Evolutionary conservation across 2,329 filamentous ascomycete species (phyloP).

Genomic region (Xylariomycetidae sp.): DNA sequence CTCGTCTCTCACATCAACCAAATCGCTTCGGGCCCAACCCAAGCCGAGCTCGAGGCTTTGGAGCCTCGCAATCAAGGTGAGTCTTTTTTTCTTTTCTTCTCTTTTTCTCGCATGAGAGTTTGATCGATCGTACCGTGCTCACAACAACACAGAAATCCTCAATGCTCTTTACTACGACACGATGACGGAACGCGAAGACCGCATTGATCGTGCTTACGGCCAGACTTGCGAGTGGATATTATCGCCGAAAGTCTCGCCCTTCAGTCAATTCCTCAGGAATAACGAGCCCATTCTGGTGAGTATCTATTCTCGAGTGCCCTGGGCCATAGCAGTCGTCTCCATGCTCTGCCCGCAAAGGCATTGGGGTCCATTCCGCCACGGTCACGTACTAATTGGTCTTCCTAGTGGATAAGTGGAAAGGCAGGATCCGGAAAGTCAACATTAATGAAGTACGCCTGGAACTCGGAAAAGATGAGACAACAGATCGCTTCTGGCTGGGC

Average conservation of each 20-base stretch:
- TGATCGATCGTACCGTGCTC: no score
- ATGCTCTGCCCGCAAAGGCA: no score
- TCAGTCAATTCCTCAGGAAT: conserved; percentile 15
- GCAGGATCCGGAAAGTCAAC: conserved; percentile 42
- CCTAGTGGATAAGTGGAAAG: conserved; percentile 38
- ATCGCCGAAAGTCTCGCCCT: conserved; percentile 16
- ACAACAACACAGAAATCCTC: conserved; percentile 27
- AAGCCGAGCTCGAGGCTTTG: conserved; percentile 20
- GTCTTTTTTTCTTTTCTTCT: neutral
- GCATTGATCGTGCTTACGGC: conserved; percentile 30
- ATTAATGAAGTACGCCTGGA: conserved; percentile 36
- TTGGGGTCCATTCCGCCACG: no score
- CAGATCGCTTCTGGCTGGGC: conserved; percentile 31
- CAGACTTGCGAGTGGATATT: conserved; percentile 41
- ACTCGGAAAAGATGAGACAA: conserved; percentile 19
- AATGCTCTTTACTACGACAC: conserved; percentile 25
- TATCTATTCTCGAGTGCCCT: conserved; percentile 1
- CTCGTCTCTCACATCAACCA: conserved; percentile 21
- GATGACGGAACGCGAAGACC: conserved; percentile 25
- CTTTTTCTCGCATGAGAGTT: no score
- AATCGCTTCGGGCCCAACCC: conserved; percentile 17
- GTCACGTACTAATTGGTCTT: no score
- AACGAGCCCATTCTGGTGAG: conserved; percentile 19
- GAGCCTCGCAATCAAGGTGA: conserved; percentile 27
- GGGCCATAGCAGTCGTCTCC: no score